These are phyloP conservation scores for Mallotus nudiflorus DNA, from an alignment of 345 rosid species.

Conservation along the genomic window DNA sequence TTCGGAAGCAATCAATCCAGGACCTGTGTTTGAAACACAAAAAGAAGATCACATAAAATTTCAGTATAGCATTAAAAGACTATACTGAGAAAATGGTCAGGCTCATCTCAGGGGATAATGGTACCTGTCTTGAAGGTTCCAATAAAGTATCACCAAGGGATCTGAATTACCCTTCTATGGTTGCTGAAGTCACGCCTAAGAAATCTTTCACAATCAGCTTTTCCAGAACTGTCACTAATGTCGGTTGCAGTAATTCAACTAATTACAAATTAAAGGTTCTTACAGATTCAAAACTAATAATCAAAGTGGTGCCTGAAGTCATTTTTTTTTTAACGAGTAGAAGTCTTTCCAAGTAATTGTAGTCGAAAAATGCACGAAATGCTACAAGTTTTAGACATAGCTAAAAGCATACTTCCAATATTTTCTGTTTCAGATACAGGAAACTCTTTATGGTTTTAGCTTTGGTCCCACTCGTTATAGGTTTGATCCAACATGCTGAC, in stretches of 20 bases:
- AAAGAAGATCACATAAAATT: conserved; percentile 38
- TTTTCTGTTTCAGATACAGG: too few relatives aligned
- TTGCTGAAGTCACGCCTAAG: background rate
- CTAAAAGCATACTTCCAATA: too few relatives aligned
- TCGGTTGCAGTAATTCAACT: conserved; percentile 35
- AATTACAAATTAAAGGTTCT: conserved; percentile 26
- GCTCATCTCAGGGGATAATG: conserved; percentile 21
- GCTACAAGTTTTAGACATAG: too few relatives aligned
- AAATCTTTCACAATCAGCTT: conserved; percentile 27
- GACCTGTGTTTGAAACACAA: conserved; percentile 39
- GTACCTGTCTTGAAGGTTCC: conserved; percentile 17
- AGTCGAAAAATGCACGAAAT: too few relatives aligned
- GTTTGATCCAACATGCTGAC: too few relatives aligned
- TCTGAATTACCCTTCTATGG: conserved; percentile 44
- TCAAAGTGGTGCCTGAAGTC: conserved; percentile 29
- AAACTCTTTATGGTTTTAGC: too few relatives aligned
- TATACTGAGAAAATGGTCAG: conserved; percentile 13
- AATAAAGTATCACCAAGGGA: conserved; percentile 14
- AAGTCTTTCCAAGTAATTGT: conserved; percentile 30
- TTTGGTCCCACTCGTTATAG: too few relatives aligned
- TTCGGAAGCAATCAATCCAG: conserved; percentile 34
- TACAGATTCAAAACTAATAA: conserved; percentile 1
- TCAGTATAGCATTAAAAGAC: conserved; percentile 33
- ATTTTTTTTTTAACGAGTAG: conserved; percentile 34
- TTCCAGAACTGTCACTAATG: conserved; percentile 42